Evolutionary conservation across 2,329 filamentous ascomycete species (phyloP).

Genomic region (Xylariaceae sp.): DNA sequence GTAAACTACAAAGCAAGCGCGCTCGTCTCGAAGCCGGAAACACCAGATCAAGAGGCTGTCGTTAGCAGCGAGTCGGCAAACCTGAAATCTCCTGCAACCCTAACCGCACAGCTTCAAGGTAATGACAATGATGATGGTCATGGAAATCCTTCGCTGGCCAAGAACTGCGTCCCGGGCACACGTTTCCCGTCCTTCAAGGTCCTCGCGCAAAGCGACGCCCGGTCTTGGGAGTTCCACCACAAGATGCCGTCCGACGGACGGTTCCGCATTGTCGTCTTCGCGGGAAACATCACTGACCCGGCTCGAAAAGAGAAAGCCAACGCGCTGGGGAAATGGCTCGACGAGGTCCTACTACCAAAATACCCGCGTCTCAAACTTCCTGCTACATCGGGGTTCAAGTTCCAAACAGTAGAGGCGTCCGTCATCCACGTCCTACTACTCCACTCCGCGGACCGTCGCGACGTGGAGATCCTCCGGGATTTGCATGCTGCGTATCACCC

Average conservation of each 20-base stretch:
- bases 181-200: conserved; percentile 58
- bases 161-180: conserved; percentile 47
- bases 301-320: conserved; percentile 43
- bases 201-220: conserved; percentile 52
- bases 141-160: conserved; percentile 40
- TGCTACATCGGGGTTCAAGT: conserved; percentile 12
- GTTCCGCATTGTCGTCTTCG: conserved; percentile 59
- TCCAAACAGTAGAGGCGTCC: conserved; percentile 33
- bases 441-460: conserved; percentile 49
- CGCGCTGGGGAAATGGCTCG: conserved; percentile 38
- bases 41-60: too few relatives aligned
- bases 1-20: conserved; percentile 56
- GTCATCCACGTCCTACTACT: conserved; percentile 59
- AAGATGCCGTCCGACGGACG: conserved; percentile 53
- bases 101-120: conserved; percentile 2
- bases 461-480: conserved; percentile 46
- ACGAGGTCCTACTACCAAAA: conserved; percentile 39
- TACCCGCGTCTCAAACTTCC: conserved; percentile 27
- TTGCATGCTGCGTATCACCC: conserved; percentile 48
- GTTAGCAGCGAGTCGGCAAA: too few relatives aligned
- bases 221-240: conserved; percentile 58
- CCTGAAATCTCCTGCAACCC: too few relatives aligned
- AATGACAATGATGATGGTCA: conserved; percentile 3
- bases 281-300: conserved; percentile 48
- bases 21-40: conserved; percentile 51